These are phyloP conservation scores for Beauveria pseudobassiana DNA, from an alignment of 2,329 filamentous ascomycete genomes.

Conservation along the genomic window DNA sequence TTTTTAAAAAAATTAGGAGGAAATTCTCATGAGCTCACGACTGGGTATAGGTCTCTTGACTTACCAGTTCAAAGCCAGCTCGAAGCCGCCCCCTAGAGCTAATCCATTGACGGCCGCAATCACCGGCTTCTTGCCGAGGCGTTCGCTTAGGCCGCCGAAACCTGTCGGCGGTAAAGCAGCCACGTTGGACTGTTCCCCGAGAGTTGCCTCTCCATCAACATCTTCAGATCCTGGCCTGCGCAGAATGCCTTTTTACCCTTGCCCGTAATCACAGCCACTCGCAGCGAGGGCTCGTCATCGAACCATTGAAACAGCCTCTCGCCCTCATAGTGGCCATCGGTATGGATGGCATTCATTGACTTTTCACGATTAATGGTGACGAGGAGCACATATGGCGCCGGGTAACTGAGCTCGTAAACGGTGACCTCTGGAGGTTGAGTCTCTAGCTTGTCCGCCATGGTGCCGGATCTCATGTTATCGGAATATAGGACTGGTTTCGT, in stretches of 20 bases:
- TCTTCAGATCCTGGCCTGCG: constrained; percentile 47
- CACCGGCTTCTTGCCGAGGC: constrained; percentile 52
- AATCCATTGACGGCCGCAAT: constrained; percentile 53
- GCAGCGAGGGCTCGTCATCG: constrained; percentile 39
- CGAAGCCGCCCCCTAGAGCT: constrained; percentile 50
- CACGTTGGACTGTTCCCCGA: constrained; percentile 10
- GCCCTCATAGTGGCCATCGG: constrained; percentile 39
- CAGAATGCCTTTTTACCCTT: constrained; percentile 45
- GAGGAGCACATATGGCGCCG: constrained; percentile 38
- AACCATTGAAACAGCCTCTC: constrained; percentile 45
- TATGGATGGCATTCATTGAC: constrained; percentile 38
- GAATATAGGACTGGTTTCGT: not conserved
- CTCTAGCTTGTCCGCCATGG: constrained; percentile 13
- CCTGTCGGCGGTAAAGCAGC: constrained; percentile 32
- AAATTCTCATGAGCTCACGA: no score
- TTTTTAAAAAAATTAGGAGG: no score
- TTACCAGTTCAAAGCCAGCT: constrained; percentile 48
- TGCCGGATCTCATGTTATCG: not conserved
- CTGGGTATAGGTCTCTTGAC: constrained; percentile 11
- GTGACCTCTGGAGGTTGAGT: constrained; percentile 14
- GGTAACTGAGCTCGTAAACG: constrained; percentile 31
- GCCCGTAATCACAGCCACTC: constrained; percentile 43
- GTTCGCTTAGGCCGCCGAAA: constrained; percentile 40
- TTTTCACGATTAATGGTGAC: constrained; percentile 45
- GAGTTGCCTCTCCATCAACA: constrained; percentile 32